Base-by-base conservation (phyloP, 2,329 filamentous ascomycete genomes). In the Colletotrichum somersetense region DNA sequence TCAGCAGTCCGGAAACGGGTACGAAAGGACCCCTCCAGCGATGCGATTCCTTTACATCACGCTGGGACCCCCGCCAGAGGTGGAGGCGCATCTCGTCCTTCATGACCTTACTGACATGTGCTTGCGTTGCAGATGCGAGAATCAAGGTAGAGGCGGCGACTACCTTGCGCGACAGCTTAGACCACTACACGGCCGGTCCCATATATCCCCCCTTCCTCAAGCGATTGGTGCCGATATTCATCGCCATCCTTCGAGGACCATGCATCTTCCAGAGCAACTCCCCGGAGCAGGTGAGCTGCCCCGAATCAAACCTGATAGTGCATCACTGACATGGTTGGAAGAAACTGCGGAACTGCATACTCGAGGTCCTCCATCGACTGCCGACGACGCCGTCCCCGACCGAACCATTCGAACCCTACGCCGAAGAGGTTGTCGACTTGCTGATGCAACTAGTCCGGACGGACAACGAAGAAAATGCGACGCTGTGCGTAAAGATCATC, bases 401-500 rank as follows among this genome's bases (percentile, higher is more conserved):
- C 66, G 95, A 98, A 77, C 91, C 91, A 1, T 91, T 98, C 82
- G 95, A 98, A 80, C 93, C 92, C 0, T 97, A 96, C 81, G 95
- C 96, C 50, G 89, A 91, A 75, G 94, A 97, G 79, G 91, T 97
- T 73, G 94, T 98, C 72, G 95, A 98, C 79, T 88, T 97, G 75
- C 88, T 98, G 74, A 96, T 98, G 91, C 89, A 90, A 66, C 85
- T 99, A 71, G 95, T 98, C 72, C 91, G 92, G 76, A 92, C 91
- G 53, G 96, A 99, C 82, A 99, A 99, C 77, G 96, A 99, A 83
- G 96, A 99, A 74, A 99, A 99, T 86, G 96, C 96, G 2, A 94
- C 97, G n/a, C 85, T 99, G 74, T 98, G 96, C 80, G 94, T 99
- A 84, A 99, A 99, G 86, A 97, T 96, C 18, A 94, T 97, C 63